phyloP scores from a whole-genome alignment of 2,329 filamentous ascomycete genomes.

The Aureobasidium uvarum region DNA sequence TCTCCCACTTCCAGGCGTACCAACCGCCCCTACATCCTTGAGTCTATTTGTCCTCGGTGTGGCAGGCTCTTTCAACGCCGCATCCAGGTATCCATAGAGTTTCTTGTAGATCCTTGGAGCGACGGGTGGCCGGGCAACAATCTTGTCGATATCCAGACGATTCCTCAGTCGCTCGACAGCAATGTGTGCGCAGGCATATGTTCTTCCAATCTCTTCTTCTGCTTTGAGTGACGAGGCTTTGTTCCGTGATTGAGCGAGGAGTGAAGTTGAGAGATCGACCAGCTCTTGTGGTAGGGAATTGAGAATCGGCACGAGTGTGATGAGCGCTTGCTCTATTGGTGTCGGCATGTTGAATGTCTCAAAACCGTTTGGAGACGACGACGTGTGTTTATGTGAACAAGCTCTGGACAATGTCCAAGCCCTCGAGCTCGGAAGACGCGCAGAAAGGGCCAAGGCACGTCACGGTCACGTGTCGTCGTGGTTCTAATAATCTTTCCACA shows the following conservation, averaged over 20 bases:
- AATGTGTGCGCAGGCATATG: conserved; percentile 81
- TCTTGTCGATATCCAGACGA: conserved; percentile 70
- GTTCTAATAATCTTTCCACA: background rate
- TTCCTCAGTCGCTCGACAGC: conserved; percentile 86
- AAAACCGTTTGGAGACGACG: background rate
- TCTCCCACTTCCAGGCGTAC: conserved; percentile 11
- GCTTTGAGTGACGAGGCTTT: conserved; percentile 74
- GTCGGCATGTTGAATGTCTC: conserved; percentile 58
- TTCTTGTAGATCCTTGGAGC: conserved; percentile 79
- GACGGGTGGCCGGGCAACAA: conserved; percentile 73
- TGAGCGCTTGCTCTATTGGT: conserved; percentile 69
- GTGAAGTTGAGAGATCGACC: conserved; percentile 66
- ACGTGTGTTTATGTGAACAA: background rate
- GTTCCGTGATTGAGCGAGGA: conserved; percentile 77
- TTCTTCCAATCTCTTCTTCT: conserved; percentile 83
- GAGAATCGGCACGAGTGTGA: conserved; percentile 71
- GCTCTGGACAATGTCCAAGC: background rate
- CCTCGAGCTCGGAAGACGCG: conserved; percentile 11
- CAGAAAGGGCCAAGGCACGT: conserved; percentile 1
- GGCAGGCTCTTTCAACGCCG: conserved; percentile 54
- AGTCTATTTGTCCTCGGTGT: conserved; percentile 41
- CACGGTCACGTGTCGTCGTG: conserved; percentile 13
- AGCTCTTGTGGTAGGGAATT: conserved; percentile 68
- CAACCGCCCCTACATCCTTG: background rate
- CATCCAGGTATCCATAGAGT: conserved; percentile 76